Conservation (phyloP, 2,329 filamentous ascomycete genomes). For the Fusarium sp. region DNA sequence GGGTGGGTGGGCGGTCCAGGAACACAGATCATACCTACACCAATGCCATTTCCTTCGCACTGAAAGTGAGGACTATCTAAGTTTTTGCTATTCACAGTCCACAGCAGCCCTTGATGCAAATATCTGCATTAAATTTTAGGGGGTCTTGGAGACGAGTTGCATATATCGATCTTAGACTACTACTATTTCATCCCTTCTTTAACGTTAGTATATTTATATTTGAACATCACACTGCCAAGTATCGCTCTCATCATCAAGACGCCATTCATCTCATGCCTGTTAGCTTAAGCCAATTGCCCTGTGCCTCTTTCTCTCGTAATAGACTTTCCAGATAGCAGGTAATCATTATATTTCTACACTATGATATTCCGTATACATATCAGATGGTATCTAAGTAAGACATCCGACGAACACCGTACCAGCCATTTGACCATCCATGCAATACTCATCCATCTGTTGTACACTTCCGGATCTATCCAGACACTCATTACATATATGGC, state of each 20-base stretch:
- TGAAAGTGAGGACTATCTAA: background rate
- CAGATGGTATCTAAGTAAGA: conserved; percentile 39
- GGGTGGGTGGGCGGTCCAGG: background rate
- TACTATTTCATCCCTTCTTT: background rate
- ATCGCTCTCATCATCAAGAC: background rate
- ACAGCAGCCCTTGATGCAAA: background rate
- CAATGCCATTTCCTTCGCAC: background rate
- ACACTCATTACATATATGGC: conserved; percentile 31
- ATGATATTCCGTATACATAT: conserved; percentile 26
- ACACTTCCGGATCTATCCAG: conserved; percentile 22
- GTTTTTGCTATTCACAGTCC: background rate
- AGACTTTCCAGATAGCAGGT: conserved; percentile 1
- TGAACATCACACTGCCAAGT: background rate
- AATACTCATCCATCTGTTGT: conserved; percentile 10
- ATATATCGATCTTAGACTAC: background rate
- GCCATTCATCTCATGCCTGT: background rate
- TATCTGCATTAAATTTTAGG: background rate
- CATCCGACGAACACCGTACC: conserved; percentile 29
- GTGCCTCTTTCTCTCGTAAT: background rate
- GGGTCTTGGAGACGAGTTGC: background rate
- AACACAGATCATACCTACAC: background rate
- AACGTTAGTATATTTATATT: background rate
- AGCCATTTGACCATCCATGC: conserved; percentile 14
- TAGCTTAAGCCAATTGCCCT: background rate
- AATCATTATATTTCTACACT: conserved; percentile 28